Evolutionary conservation across 2,329 filamentous ascomycete genomes (phyloP).

Genomic region (Rutstroemia sp.): DNA sequence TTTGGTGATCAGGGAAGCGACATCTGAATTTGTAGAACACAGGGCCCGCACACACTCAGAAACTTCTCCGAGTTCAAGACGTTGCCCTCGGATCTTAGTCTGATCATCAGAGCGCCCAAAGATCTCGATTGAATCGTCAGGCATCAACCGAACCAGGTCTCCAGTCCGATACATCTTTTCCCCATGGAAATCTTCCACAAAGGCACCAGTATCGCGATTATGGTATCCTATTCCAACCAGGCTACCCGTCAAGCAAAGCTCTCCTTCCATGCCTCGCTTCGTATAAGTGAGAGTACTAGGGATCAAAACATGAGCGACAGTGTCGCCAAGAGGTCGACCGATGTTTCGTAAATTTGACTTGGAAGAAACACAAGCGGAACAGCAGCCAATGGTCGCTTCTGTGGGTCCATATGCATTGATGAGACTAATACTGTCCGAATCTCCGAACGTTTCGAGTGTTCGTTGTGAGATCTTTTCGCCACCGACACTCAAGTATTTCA

Average conservation of each 20-base stretch:
- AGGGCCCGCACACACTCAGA: not conserved
- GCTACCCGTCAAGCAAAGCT: slow-evolving; percentile 2
- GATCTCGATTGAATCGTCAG: slow-evolving; percentile 43
- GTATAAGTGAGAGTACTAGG: not conserved
- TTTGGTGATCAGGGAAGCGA: not conserved
- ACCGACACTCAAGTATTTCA: not conserved
- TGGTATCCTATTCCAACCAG: not conserved
- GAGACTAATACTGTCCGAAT: not conserved
- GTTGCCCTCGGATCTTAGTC: slow-evolving; percentile 39
- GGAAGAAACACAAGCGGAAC: not conserved
- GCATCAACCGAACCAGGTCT: slow-evolving; percentile 47
- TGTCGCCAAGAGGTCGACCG: not conserved
- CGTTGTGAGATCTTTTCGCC: slow-evolving; percentile 1
- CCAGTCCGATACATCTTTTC: slow-evolving; percentile 35
- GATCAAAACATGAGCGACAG: slow-evolving; percentile 1
- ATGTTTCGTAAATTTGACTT: not conserved
- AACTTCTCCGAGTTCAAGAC: slow-evolving; percentile 10
- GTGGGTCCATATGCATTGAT: slow-evolving; percentile 5
- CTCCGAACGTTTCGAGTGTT: not conserved
- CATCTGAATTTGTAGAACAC: not conserved
- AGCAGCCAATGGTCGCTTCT: not conserved
- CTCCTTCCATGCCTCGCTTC: not conserved
- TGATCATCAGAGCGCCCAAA: slow-evolving; percentile 56
- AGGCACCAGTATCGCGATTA: slow-evolving; percentile 1
- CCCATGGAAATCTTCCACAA: not conserved